Evolutionary conservation across 2,329 filamentous ascomycete genomes (phyloP).

Genomic region (Fusarium lyarnte): DNA sequence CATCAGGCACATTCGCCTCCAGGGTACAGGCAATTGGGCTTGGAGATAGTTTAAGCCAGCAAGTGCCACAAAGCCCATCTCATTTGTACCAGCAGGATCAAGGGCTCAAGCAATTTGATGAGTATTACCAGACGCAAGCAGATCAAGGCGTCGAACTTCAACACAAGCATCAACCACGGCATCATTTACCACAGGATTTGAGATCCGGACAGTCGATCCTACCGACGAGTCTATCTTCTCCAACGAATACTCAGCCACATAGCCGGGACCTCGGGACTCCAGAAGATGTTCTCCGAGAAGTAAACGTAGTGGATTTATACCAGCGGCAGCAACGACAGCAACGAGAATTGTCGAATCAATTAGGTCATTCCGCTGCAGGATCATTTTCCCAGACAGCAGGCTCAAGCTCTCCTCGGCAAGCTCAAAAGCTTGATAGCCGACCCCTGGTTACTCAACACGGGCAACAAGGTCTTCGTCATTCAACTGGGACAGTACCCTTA

Average conservation of each 20-base stretch:
- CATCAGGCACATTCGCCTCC: slow-evolving; percentile 28
- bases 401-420: slow-evolving; percentile 19
- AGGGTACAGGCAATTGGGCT: slow-evolving; percentile 15
- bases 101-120: not conserved
- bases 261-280: not conserved
- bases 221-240: not conserved
- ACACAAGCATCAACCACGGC: slow-evolving; percentile 19
- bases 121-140: slow-evolving; percentile 14
- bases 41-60: slow-evolving; percentile 1
- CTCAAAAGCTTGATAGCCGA: slow-evolving; percentile 5
- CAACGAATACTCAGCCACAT: not conserved
- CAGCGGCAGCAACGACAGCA: slow-evolving; percentile 32
- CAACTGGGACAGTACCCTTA: slow-evolving; percentile 2
- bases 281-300: not conserved
- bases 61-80: slow-evolving; percentile 9
- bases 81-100: slow-evolving; percentile 22
- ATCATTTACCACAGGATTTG: slow-evolving; percentile 16
- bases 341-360: slow-evolving; percentile 31
- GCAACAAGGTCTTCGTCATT: slow-evolving; percentile 21
- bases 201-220: not conserved
- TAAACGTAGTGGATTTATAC: slow-evolving; percentile 20
- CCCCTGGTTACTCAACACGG: slow-evolving; percentile 8
- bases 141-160: slow-evolving; percentile 14
- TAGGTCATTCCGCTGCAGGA: slow-evolving; percentile 8
- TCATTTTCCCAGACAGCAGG: slow-evolving; percentile 20